Conservation (phyloP, 345 rosid genomes). For the Acer yangbiense region DNA sequence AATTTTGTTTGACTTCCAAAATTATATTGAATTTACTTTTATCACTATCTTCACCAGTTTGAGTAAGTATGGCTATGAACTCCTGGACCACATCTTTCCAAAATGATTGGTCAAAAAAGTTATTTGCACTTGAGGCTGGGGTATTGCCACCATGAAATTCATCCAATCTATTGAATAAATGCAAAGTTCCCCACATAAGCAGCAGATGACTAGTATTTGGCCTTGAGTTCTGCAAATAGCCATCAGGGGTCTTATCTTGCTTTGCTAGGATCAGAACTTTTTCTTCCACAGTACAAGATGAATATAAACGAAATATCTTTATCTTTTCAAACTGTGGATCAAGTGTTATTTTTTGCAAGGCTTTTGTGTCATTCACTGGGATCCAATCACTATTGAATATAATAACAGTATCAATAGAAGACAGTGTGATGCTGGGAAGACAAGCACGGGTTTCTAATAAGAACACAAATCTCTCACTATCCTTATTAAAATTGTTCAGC, state of each 20-base stretch:
- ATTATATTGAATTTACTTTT: slow-evolving; percentile 43
- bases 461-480: slow-evolving; percentile 67
- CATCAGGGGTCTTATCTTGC: slow-evolving; percentile 49
- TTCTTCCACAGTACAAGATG: slow-evolving; percentile 78
- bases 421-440: slow-evolving; percentile 61
- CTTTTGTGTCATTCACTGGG: slow-evolving; percentile 67
- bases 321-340: slow-evolving; percentile 60
- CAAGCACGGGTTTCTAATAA: slow-evolving; percentile 90
- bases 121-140: slow-evolving; percentile 29
- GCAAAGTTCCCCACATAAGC: slow-evolving; percentile 84
- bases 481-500: slow-evolving; percentile 67
- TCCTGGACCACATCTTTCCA: slow-evolving; percentile 49
- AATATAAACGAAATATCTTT: slow-evolving; percentile 77
- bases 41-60: slow-evolving; percentile 37
- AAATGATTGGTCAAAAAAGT: slow-evolving; percentile 36
- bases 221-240: slow-evolving; percentile 44
- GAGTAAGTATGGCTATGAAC: slow-evolving; percentile 50
- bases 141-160: slow-evolving; percentile 51
- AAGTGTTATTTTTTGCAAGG: slow-evolving; percentile 69
- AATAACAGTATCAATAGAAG: slow-evolving; percentile 69
- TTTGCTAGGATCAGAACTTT: slow-evolving; percentile 67
- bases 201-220: slow-evolving; percentile 49
- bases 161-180: slow-evolving; percentile 62
- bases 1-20: slow-evolving; percentile 57
- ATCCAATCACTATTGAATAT: slow-evolving; percentile 79